These are phyloP conservation scores for Coemansia sp. DNA, from an alignment of 192 early-diverging fungal genomes.

Conservation along the genomic window DNA sequence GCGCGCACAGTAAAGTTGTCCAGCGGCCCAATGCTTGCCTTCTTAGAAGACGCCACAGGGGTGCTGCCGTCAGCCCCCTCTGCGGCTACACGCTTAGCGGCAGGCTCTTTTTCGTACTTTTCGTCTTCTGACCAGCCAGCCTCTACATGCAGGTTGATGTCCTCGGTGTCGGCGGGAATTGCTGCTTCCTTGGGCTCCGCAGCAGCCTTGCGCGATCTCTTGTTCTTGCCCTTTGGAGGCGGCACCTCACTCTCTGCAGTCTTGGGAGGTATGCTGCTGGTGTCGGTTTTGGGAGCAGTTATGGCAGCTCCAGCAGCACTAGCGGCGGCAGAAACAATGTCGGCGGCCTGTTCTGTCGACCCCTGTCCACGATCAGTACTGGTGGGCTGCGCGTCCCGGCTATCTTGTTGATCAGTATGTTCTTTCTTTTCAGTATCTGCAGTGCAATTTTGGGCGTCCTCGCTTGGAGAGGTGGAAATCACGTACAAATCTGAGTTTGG, in stretches of 20 bases:
- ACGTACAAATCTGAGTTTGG: neutral
- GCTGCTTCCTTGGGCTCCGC: slow-evolving; percentile 8
- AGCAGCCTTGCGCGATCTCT: slow-evolving; percentile 21
- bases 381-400: too few relatives aligned
- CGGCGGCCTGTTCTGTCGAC: slow-evolving; percentile 1
- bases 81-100: slow-evolving; percentile 38
- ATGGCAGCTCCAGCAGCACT: too few relatives aligned
- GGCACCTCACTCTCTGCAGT: too few relatives aligned
- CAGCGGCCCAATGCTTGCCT: slow-evolving; percentile 7
- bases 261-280: too few relatives aligned
- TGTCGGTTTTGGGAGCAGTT: too few relatives aligned
- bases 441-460: neutral
- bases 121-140: slow-evolving; percentile 50
- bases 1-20: slow-evolving; percentile 42
- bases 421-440: too few relatives aligned
- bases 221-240: slow-evolving; percentile 21
- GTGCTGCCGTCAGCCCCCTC: slow-evolving; percentile 4
- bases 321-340: too few relatives aligned
- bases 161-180: slow-evolving; percentile 23
- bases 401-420: too few relatives aligned
- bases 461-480: slow-evolving; percentile 9
- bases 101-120: slow-evolving; percentile 35
- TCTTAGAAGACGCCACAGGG: slow-evolving; percentile 16
- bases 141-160: slow-evolving; percentile 47
- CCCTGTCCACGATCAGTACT: neutral